Conservation (phyloP, 208 protist genomes). For the Leishmania aethiopica region DNA sequence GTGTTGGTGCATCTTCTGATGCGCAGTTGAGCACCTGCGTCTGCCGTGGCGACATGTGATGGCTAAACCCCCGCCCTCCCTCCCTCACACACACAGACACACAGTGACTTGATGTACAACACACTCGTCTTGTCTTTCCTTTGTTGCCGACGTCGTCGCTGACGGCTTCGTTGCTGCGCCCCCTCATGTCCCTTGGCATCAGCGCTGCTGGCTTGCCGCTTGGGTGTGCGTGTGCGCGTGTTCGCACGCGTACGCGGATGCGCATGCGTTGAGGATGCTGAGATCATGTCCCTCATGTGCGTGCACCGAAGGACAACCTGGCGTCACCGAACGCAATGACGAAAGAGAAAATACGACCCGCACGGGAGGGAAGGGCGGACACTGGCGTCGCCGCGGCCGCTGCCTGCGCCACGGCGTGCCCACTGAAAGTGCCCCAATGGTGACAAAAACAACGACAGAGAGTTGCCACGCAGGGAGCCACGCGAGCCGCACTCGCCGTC, state of each 20-base stretch:
- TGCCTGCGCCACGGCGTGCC: background rate
- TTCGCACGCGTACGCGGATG: background rate
- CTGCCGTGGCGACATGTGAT: background rate
- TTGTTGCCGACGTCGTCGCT: background rate
- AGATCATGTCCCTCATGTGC: background rate
- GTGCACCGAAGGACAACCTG: background rate
- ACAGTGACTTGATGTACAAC: conserved; percentile 1
- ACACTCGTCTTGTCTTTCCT: background rate
- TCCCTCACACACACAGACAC: background rate
- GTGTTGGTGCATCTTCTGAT: background rate
- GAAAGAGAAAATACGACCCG: background rate
- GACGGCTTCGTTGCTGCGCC: background rate
- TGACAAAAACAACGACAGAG: background rate
- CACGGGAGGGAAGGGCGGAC: background rate
- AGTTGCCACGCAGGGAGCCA: background rate
- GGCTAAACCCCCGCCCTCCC: background rate
- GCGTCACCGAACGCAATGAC: background rate
- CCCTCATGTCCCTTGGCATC: background rate
- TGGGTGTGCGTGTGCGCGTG: background rate
- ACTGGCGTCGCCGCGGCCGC: background rate
- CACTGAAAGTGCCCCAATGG: background rate
- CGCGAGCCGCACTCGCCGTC: background rate
- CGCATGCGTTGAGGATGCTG: background rate
- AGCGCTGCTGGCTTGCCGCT: background rate
- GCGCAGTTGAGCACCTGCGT: background rate